Base-by-base conservation (phyloP, 2,329 filamentous ascomycete genomes). In the Acrodontium crateriforme region DNA sequence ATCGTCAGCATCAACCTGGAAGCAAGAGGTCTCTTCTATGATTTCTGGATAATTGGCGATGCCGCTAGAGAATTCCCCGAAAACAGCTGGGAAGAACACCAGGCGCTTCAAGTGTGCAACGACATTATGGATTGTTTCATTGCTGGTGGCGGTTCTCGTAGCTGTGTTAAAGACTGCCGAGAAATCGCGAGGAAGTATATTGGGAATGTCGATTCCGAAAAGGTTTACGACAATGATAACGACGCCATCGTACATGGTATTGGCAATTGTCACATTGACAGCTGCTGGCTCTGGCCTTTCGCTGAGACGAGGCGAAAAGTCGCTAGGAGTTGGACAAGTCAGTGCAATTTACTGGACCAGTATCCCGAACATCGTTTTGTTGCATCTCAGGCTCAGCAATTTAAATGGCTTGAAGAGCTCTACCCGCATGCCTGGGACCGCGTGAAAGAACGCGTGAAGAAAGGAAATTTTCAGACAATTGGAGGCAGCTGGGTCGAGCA, bases 401-500 rank as follows among this genome's bases (percentile, higher is more conserved):
- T 82, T 66, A 94, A 94, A 56, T 98, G 89, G 89, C 67, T 95
- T 16, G 84, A 95, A 58, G 62, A 79, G 42, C 65, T 82, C 40
- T 98, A 98, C 49, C 87, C 89, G 0, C 74, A 74, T 21, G 78
- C 83, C 2, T 95, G 83, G 51, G 78, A 91, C 42, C 77, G 87
- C 10, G 87, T 98, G 40, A 92, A 91, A 62, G 63, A 69, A 30
- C 92, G 93, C 66, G 78, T 95, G 35, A 82, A 82, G 55, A 74
- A 85, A 45, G 87, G 85, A 13, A 78, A 71, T 36, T 98, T 98
- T 55, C 82, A 94, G 41, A 85, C 85, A 9, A 87, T 98, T 43
- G 89, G 89, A 38, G 89, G 89, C 29, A 94, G 84, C 58, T 98
- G 89, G 89, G 87, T 98, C 10, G 89, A 98, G 52, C 89, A 98